Conservation (phyloP, 768 basidiomycete species). For the Kwoniella mangroviensis region DNA sequence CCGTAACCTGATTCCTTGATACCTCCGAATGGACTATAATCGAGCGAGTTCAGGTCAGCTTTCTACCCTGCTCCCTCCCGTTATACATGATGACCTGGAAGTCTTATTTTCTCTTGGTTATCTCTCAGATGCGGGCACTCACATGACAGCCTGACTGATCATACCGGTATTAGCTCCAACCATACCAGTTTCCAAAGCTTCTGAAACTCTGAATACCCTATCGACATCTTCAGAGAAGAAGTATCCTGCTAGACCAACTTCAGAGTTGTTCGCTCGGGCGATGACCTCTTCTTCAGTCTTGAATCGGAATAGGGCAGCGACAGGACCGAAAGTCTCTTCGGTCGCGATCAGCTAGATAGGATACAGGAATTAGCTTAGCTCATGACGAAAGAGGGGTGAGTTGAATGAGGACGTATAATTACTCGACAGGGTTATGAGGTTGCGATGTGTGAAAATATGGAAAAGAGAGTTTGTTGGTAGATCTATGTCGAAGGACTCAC, state of each 20-base stretch:
- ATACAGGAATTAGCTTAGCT: conserved; percentile 17
- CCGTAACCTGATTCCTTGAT: conserved; percentile 78
- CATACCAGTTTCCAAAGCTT: conserved; percentile 91
- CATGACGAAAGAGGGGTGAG: too few relatives aligned
- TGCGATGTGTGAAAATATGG: too few relatives aligned
- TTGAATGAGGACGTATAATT: too few relatives aligned
- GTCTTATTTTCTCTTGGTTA: too few relatives aligned
- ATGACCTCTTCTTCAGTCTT: conserved; percentile 93
- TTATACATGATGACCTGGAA: too few relatives aligned
- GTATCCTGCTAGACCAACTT: conserved; percentile 90
- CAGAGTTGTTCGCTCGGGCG: conserved; percentile 71
- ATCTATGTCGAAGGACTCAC: conserved; percentile 25
- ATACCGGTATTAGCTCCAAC: conserved; percentile 59
- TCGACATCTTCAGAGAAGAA: conserved; percentile 88
- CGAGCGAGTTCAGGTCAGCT: background rate
- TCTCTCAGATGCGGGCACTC: conserved; percentile 19
- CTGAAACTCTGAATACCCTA: conserved; percentile 90
- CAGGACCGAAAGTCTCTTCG: conserved; percentile 93
- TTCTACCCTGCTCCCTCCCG: background rate
- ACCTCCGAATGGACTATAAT: conserved; percentile 42
- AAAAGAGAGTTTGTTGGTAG: background rate
- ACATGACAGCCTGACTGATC: conserved; percentile 53
- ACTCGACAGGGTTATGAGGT: too few relatives aligned
- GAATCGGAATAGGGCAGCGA: conserved; percentile 71
- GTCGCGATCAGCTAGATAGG: conserved; percentile 61